Base-by-base conservation (phyloP, 805 yeast genomes). In the Schizosaccharomyces osmophilus region DNA sequence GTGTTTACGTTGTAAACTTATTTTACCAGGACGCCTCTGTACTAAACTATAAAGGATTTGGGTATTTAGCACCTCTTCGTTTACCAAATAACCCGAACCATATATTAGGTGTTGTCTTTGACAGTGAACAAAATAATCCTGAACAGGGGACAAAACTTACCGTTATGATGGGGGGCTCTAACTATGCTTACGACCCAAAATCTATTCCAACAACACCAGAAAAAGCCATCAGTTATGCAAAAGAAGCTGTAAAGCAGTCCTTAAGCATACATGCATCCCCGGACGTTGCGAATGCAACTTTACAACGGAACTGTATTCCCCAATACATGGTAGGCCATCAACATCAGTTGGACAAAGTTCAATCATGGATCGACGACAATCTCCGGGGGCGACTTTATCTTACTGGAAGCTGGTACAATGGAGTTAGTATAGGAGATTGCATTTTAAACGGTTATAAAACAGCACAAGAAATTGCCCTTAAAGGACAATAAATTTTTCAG, bases 161-260 rank as follows among this genome's bases (percentile, higher is more conserved):
- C 0, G 78, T 87, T 31, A 90, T 90, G 97, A 73, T 88, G 66
- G 97, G 97, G 4, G 97, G 97, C 0, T 86, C 84, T 67, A 76
- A 72, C 62, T 76, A 80, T 73, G 64, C 64, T 17, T 63, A 62
- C 17, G 63, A 70, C 36, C 60, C 69, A 41, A 73, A 59, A 19
- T 62, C 32, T 26, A 60, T 59, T 8, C 51, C 62, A 9, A 57
- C 59, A 5, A 24, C 71, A 60, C 69, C 64, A 9, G 64, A 63
- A 26, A 68, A 69, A 55, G 68, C 72, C 24, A 43, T 68, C 3
- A 59, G 62, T 4, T 64, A 69, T 2, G 77, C 78, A 1, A 69
- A 73, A 39, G 63, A 66, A 5, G 77, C 75, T 2, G 68, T 82
- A 15, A 63, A 67, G 61, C 68, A 71, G 55, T 76, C 77, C 54